Evolutionary conservation across 106 monocot genomes (phyloP), one percentile per base, ranked within the genome.

Genomic region (Dioscorea zingiberensis): DNA sequence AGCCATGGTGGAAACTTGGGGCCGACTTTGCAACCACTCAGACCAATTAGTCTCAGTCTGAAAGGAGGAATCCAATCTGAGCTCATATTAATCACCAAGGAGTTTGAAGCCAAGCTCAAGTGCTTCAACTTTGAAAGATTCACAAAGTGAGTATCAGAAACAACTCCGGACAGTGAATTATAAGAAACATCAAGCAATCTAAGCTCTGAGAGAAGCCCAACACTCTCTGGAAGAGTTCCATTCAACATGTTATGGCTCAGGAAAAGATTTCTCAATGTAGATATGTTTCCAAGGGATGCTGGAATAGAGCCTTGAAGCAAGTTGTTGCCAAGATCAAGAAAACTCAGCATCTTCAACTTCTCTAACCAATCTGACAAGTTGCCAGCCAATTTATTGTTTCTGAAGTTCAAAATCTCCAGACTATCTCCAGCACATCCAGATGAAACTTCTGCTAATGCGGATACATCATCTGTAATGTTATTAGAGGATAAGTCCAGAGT

Each of bases 1-100:
- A 86, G 62, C 86, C 86, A 86, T 25, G 47, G 21, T 17, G 78
- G 82, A 59, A 86, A 86, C 22, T 63, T 5, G 4, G 78, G 64
- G 3, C 78, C 86, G 18, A 86, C 3, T 17, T 62, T 38, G 22
- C 82, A 82, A 18, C 51, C 62, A 17, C 38, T 14, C 12, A 82
- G 1, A 11, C 6, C 3, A 13, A 82, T 21, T 0, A 3, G 1
- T 27, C 2, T 21, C 1, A 82, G 56, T 22, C 66, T 63, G 62
- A 85, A 85, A 2, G 68, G 71, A 51, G 82, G 82, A 19, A 68
- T 21, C 79, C 84, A 79, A 18, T 76, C 47, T 0, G 48, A 25
- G 14, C 32, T 44, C 11, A 87, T 9, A 1, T 22, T 28, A 0
- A 79, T 14, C 10, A 13, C 29, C 7, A 82, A 1, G 6, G 63